phyloP scores from a whole-genome alignment of 2,329 filamentous ascomycete species.

The Verticillium klebahnii region DNA sequence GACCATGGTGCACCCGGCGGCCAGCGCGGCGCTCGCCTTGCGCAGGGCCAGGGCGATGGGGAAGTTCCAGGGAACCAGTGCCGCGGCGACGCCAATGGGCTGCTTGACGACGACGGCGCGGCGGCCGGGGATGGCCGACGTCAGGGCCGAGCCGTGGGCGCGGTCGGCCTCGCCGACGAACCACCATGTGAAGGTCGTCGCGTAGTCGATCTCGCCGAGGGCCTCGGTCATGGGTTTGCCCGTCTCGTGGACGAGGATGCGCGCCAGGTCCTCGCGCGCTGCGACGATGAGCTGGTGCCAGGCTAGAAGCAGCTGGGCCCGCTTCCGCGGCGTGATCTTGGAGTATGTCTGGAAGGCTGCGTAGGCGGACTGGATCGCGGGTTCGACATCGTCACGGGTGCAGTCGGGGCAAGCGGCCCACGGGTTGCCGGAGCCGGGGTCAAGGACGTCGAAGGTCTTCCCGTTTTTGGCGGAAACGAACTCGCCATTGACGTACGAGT shows the following conservation, averaged over 20 bases:
- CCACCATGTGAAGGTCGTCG: conserved; percentile 50
- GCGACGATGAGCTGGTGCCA: conserved; percentile 31
- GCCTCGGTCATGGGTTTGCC: conserved; percentile 54
- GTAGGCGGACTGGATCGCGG: conserved; percentile 29
- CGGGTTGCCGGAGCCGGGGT: conserved; percentile 44
- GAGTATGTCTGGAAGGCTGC: conserved; percentile 31
- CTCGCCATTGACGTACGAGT: conserved; percentile 45
- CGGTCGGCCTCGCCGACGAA: conserved; percentile 48
- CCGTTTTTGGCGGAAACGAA: conserved; percentile 40
- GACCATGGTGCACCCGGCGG: conserved; percentile 73
- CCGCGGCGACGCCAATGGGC: conserved; percentile 29
- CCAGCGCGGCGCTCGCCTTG: conserved; percentile 51
- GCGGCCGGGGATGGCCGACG: conserved; percentile 55
- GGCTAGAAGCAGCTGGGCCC: conserved; percentile 27
- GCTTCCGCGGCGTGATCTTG: conserved; percentile 26
- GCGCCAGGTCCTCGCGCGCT: conserved; percentile 31
- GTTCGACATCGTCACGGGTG: conserved; percentile 31
- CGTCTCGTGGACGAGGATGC: conserved; percentile 41
- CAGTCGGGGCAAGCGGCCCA: conserved; percentile 49
- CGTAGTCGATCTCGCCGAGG: conserved; percentile 51
- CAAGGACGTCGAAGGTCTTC: conserved; percentile 45
- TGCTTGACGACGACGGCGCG: conserved; percentile 66
- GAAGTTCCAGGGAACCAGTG: conserved; percentile 52
- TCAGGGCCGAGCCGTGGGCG: conserved; percentile 54
- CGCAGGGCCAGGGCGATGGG: conserved; percentile 46